These are phyloP conservation scores for Pseudocercospora fuligena DNA, from an alignment of 2,329 filamentous ascomycete genomes.

Conservation along the genomic window DNA sequence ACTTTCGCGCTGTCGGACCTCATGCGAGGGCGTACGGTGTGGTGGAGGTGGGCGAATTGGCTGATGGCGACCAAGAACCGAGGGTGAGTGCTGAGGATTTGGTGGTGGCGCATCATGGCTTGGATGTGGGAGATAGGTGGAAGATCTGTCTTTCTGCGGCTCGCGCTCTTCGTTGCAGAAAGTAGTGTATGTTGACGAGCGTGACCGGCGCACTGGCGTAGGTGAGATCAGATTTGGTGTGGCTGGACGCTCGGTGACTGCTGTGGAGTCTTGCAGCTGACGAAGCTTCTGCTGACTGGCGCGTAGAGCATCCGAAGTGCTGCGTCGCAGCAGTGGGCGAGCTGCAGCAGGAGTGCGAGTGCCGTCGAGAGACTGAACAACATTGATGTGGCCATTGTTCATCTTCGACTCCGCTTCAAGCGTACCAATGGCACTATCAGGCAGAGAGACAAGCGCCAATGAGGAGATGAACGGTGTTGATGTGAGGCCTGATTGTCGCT, in stretches of 20 bases:
- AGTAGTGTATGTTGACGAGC: conserved; percentile 8
- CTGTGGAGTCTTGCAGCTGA: background rate
- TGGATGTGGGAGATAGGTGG: background rate
- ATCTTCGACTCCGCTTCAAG: background rate
- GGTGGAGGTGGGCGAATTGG: background rate
- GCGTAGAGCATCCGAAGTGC: conserved; percentile 14
- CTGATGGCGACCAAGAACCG: background rate
- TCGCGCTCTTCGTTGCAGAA: conserved; percentile 4
- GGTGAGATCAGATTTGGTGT: background rate
- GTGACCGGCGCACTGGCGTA: background rate
- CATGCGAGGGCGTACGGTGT: background rate
- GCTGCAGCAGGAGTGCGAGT: conserved; percentile 11
- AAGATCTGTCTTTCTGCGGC: conserved; percentile 8
- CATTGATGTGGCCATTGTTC: background rate
- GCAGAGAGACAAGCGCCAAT: background rate
- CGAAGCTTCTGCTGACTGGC: conserved; percentile 2
- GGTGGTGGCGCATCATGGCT: background rate
- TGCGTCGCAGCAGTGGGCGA: conserved; percentile 10
- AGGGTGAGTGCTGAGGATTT: background rate
- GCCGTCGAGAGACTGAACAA: background rate
- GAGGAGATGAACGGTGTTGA: background rate
- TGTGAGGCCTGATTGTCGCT: background rate
- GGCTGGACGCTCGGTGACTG: background rate
- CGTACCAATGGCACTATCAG: background rate
- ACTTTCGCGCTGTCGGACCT: conserved; percentile 16